Evolutionary conservation across 257 asterid species (phyloP), one percentile per base, ranked within the genome.

Genomic region (Ocimum tenuiflorum): DNA sequence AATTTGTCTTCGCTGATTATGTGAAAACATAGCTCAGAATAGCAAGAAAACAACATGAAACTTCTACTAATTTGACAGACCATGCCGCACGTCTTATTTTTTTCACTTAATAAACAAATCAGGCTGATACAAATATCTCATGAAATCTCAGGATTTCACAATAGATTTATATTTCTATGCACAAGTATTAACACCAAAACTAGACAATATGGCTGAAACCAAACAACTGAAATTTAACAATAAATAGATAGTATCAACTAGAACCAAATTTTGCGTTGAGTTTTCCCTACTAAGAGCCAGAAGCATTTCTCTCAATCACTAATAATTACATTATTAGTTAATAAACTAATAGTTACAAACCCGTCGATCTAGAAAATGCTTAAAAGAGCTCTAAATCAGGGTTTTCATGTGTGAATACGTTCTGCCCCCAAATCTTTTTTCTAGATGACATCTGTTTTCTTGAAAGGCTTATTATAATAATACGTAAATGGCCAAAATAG

Each of bases 21-120:
- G 48, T 65, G 45, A 67, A 45, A 17, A 56, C 8, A 31, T 17
- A 55, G 45, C 63, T 49, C 45, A 47, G 12, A 65, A 61, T 48
- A 35, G 45, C 36, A 60, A 33, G 8, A 36, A 45, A 43, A 56
- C 18, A n/a, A 38, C 43, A 15, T 36, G 22, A 59, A 8, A 41
- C 42, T 23, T 45, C 13, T 52, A 45, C 50, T 65, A 27, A 1
- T 15, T 51, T 45, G 22, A 67, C 7, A 46, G 63, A 43, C 7
- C 41, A 24, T 60, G 39, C 39, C 45, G 39, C 50, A 56, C 27
- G 14, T 27, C 43, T 11, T 49, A 22, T 20, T 18, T 36, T 24
- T 27, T 53, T 23, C 39, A 9, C 6, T 47, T 63, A 12, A 39
- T 11, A 8, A 0, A 42, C 42, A 20, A 22, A 63, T 11, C 33